Percentiles rank a stretch among this genome's conserved stretches.
Conservation (phyloP, 2,329 filamentous ascomycete species). For the Hymenoscyphus infarciens region DNA sequence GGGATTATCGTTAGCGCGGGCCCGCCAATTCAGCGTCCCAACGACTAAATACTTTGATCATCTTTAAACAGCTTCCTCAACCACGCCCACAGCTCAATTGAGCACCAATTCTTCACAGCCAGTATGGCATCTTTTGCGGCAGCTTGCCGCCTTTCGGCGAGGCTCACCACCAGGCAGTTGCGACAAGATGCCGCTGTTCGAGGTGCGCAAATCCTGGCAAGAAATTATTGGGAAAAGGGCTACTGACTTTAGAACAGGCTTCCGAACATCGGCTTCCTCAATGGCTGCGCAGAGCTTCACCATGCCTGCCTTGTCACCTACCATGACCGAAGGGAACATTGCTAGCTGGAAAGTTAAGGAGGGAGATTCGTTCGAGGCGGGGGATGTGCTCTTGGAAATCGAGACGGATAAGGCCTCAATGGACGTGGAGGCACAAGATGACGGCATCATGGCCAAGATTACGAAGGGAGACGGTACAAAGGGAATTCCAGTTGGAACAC, state of each 20-base stretch:
- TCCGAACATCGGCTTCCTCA: slow-evolving; percentile 58
- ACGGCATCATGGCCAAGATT: slow-evolving; percentile 83
- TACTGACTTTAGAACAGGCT: slow-evolving; percentile 46
- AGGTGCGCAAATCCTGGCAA: slow-evolving; percentile 45
- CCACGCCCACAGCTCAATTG: slow-evolving; percentile 30
- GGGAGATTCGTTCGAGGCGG: slow-evolving; percentile 75
- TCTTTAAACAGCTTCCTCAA: slow-evolving; percentile 13
- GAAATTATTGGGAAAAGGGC: slow-evolving; percentile 14
- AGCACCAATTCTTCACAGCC: slow-evolving; percentile 28
- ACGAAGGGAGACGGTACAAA: slow-evolving; percentile 70
- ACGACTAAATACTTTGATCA: slow-evolving; percentile 19
- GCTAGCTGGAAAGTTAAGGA: slow-evolving; percentile 82
- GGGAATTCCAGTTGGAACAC: slow-evolving; percentile 69
- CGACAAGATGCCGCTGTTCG: slow-evolving; percentile 52
- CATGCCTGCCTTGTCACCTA: slow-evolving; percentile 88
- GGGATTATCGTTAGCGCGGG: slow-evolving; percentile 19
- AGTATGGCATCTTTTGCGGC: slow-evolving; percentile 65
- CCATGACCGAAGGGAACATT: slow-evolving; percentile 93
- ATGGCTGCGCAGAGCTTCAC: slow-evolving; percentile 81
- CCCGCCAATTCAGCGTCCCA: slow-evolving; percentile 25
- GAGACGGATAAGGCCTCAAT: slow-evolving; percentile 94
- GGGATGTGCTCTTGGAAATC: slow-evolving; percentile 86
- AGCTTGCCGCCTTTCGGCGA: slow-evolving; percentile 60
- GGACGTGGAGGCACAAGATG: slow-evolving; percentile 91
- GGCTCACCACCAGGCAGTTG: slow-evolving; percentile 53